phyloP scores from a whole-genome alignment of 2,329 filamentous ascomycete species.

The Cladosporium halotolerans region DNA sequence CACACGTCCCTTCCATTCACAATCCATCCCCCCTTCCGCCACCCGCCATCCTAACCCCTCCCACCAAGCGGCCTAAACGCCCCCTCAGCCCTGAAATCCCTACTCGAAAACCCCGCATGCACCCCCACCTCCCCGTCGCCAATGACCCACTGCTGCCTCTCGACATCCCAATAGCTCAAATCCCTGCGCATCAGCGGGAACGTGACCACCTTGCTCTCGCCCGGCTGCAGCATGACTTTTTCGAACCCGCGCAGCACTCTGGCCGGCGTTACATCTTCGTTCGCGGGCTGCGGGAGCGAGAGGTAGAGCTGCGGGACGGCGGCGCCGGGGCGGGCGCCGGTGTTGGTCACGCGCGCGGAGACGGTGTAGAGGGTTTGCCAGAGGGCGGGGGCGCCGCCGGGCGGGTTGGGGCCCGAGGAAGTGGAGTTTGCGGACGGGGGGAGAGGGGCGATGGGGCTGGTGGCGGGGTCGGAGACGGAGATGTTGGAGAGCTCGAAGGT shows the following conservation, averaged over 20 bases:
- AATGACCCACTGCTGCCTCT: conserved; percentile 35
- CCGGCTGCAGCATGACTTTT: conserved; percentile 31
- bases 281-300: conserved; percentile 35
- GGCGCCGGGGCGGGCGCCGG: conserved; percentile 42
- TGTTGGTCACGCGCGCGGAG: conserved; percentile 45
- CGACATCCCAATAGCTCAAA: conserved; percentile 38
- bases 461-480: conserved; percentile 86
- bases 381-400: conserved; percentile 49
- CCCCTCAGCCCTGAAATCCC: conserved; percentile 18
- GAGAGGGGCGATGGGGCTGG: conserved; percentile 85
- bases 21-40: background rate
- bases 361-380: conserved; percentile 47
- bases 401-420: background rate
- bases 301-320: conserved; percentile 54
- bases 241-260: conserved; percentile 39
- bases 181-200: conserved; percentile 37
- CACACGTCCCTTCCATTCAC: background rate
- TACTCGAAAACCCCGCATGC: conserved; percentile 23
- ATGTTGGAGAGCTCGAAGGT: conserved; percentile 21
- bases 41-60: background rate
- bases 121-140: conserved; percentile 16
- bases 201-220: conserved; percentile 21
- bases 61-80: conserved; percentile 13
- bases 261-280: conserved; percentile 31
- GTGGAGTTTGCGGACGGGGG: conserved; percentile 43